Conservation (phyloP, 495 filamentous ascomycete genomes). For the Penicillium simplicissimum region DNA sequence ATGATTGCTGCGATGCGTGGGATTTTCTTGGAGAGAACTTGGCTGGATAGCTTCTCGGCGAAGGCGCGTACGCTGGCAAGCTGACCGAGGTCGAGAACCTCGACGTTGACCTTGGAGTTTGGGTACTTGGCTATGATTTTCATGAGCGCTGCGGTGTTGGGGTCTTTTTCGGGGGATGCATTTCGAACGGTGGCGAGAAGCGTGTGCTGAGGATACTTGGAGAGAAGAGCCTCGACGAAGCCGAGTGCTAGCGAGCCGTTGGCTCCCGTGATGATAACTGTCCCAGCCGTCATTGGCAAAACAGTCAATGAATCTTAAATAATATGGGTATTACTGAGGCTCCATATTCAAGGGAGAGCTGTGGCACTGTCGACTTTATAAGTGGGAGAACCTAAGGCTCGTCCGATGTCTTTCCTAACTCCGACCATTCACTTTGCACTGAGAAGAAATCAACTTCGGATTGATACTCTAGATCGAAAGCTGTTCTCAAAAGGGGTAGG, state of each 20-base stretch:
- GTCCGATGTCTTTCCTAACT: neutral
- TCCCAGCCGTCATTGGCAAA: conserved; percentile 28
- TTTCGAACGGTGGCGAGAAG: conserved; percentile 46
- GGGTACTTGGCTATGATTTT: conserved; percentile 34
- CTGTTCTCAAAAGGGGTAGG: neutral
- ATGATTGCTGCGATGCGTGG: conserved; percentile 43
- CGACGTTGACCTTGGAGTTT: conserved; percentile 35
- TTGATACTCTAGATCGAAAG: neutral
- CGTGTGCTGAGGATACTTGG: conserved; percentile 36
- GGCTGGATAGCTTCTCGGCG: conserved; percentile 28
- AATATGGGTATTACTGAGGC: neutral
- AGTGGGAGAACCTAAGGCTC: neutral
- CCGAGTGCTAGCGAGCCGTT: conserved; percentile 50
- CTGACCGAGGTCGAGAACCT: conserved; percentile 41
- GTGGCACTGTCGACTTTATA: neutral
- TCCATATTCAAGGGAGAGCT: neutral
- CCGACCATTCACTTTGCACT: neutral
- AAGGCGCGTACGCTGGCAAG: conserved; percentile 41
- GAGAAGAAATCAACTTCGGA: neutral
- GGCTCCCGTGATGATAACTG: conserved; percentile 50
- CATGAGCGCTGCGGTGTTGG: conserved; percentile 44
- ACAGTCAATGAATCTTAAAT: neutral
- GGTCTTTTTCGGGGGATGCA: conserved; percentile 32
- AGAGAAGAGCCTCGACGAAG: conserved; percentile 41
- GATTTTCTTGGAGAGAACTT: conserved; percentile 32